phyloP scores from a whole-genome alignment of 148 eudicot genomes.

The Nepenthes gracilis region DNA sequence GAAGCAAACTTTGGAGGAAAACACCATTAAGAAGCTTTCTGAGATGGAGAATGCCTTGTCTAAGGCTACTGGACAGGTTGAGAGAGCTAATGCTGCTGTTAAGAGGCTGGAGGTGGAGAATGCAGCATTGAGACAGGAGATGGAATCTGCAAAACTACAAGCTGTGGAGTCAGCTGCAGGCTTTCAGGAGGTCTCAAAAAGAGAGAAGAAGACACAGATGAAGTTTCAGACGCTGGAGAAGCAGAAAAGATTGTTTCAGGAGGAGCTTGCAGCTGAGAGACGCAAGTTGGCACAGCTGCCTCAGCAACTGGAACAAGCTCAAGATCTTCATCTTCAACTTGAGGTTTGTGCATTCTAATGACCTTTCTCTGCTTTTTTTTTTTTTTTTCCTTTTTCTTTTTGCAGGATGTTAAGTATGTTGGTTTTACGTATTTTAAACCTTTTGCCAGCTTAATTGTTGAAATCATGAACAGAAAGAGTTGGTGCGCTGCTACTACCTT shows the following conservation, averaged over 20 bases:
- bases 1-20: constrained; percentile 65
- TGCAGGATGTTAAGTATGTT: background rate
- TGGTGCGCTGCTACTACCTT: no score
- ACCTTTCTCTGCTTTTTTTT: background rate
- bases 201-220: constrained; percentile 62
- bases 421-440: no score
- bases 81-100: constrained; percentile 59
- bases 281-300: constrained; percentile 45
- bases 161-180: constrained; percentile 72
- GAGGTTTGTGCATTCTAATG: constrained; percentile 42
- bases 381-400: background rate
- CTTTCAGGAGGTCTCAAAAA: constrained; percentile 57
- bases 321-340: constrained; percentile 34
- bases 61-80: constrained; percentile 79
- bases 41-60: constrained; percentile 85
- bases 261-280: constrained; percentile 62
- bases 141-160: constrained; percentile 68
- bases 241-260: constrained; percentile 54
- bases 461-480: no score
- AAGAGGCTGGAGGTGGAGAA: constrained; percentile 74
- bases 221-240: constrained; percentile 75
- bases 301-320: constrained; percentile 46
- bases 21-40: constrained; percentile 68
- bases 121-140: constrained; percentile 38
- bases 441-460: no score